Conservation (phyloP, 495 filamentous ascomycete genomes). For the Penicillium samsonianum region DNA sequence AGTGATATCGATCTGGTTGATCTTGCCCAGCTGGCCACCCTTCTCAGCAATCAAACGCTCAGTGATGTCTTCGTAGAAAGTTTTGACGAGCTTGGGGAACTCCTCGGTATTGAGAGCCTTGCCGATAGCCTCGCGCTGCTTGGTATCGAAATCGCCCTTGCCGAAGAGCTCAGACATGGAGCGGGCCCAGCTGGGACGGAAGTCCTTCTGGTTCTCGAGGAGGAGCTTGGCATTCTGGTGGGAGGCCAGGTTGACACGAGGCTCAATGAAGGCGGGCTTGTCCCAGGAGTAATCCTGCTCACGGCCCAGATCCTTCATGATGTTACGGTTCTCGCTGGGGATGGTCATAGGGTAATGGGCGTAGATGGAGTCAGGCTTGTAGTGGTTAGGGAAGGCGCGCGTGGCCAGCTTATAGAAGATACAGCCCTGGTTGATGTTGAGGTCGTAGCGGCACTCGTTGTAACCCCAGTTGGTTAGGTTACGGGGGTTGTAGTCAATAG, state of each 20-base stretch:
- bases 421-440: constrained; percentile 75
- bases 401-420: constrained; percentile 84
- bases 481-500: constrained; percentile 67
- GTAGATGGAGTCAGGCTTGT: constrained; percentile 78
- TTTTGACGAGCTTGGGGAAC: constrained; percentile 53
- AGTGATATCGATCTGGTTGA: constrained; percentile 73
- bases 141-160: constrained; percentile 51
- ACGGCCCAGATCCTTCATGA: constrained; percentile 69
- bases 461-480: constrained; percentile 81
- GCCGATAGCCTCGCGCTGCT: constrained; percentile 47
- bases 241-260: constrained; percentile 56
- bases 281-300: constrained; percentile 73
- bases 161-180: constrained; percentile 55
- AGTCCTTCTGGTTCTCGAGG: constrained; percentile 61
- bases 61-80: constrained; percentile 63
- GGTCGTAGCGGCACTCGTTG: constrained; percentile 70
- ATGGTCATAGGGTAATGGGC: constrained; percentile 88
- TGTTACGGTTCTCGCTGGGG: constrained; percentile 69
- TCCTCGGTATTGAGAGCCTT: constrained; percentile 48
- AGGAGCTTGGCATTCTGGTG: constrained; percentile 65
- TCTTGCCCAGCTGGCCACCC: constrained; percentile 57
- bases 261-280: constrained; percentile 54
- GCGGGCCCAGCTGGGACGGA: constrained; percentile 63
- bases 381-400: constrained; percentile 77
- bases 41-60: constrained; percentile 64